Evolutionary conservation across 1,284 basidiomycete genomes (phyloP).

Genomic region (Tylopilus sp.): DNA sequence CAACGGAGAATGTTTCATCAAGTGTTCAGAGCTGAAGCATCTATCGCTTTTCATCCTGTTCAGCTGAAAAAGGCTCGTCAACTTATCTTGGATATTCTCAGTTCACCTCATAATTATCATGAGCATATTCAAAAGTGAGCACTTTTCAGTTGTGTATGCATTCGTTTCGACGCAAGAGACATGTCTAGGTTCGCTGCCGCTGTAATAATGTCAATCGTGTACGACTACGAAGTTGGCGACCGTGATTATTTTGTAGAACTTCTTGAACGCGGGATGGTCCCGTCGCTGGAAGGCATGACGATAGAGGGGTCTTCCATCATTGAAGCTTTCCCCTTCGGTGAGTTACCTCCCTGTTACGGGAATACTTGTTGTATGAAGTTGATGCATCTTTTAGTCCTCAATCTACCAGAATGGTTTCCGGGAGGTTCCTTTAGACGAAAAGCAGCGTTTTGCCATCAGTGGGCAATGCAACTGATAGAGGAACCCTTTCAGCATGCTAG

Average conservation of each 20-base stretch:
- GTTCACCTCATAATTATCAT: slow-evolving; percentile 21
- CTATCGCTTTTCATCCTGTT: slow-evolving; percentile 25
- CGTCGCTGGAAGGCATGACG: slow-evolving; percentile 26
- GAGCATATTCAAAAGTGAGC: slow-evolving; percentile 32
- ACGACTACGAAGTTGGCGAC: slow-evolving; percentile 34
- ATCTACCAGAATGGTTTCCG: slow-evolving; percentile 38
- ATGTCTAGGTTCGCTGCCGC: slow-evolving; percentile 31
- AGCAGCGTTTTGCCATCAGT: slow-evolving; percentile 23
- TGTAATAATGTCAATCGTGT: slow-evolving; percentile 37
- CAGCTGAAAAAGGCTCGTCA: slow-evolving; percentile 33
- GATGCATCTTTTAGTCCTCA: slow-evolving; percentile 25
- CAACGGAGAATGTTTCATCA: slow-evolving; percentile 41
- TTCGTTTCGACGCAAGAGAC: background rate
- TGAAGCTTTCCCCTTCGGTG: slow-evolving; percentile 34
- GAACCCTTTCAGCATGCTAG: slow-evolving; percentile 32
- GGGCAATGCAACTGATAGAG: slow-evolving; percentile 24
- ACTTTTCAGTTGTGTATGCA: background rate
- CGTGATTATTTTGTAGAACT: slow-evolving; percentile 34
- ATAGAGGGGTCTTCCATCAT: slow-evolving; percentile 32
- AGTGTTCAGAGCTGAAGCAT: slow-evolving; percentile 34
- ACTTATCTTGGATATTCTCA: slow-evolving; percentile 31
- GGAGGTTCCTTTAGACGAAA: slow-evolving; percentile 25
- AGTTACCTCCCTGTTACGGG: background rate
- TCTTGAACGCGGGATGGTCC: slow-evolving; percentile 21
- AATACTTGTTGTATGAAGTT: background rate